phyloP scores from a whole-genome alignment of 2,329 filamentous ascomycete genomes.

The Bipolaris sorokiniana region DNA sequence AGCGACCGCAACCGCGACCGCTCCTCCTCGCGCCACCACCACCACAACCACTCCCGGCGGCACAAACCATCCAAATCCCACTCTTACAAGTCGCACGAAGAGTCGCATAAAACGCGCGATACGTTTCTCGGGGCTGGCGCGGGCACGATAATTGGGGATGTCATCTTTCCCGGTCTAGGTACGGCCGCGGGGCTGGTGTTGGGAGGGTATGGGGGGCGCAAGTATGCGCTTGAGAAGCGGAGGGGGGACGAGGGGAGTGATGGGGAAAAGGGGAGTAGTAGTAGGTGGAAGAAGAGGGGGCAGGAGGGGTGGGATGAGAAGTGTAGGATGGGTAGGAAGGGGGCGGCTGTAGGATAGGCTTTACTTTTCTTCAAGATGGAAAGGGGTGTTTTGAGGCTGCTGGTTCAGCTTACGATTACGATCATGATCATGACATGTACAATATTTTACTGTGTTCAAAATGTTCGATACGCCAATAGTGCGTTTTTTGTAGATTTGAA shows the following conservation, averaged over 20 bases:
- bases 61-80: constrained; percentile 4
- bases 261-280: constrained; percentile 34
- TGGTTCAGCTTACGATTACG: constrained; percentile 2
- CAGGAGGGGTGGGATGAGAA: constrained; percentile 46
- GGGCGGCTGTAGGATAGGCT: constrained; percentile 62
- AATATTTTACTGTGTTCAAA: background rate
- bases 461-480: background rate
- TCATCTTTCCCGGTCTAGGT: constrained; percentile 53
- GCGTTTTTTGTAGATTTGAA: background rate
- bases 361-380: background rate
- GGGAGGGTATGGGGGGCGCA: constrained; percentile 52
- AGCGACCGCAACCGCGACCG: constrained; percentile 4
- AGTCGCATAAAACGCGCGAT: constrained; percentile 38
- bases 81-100: constrained; percentile 11
- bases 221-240: constrained; percentile 47
- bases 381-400: background rate
- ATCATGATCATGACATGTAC: too few species aligned
- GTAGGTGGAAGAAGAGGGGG: constrained; percentile 46
- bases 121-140: constrained; percentile 55
- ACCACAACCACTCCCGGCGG: background rate
- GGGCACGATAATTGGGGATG: constrained; percentile 53
- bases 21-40: background rate
- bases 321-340: constrained; percentile 58
- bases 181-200: constrained; percentile 49
- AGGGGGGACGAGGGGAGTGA: constrained; percentile 23